Evolutionary conservation across 129 eudicot genomes (phyloP), one percentile per base, ranked within the genome.

Genomic region (Flaveria bidentis): DNA sequence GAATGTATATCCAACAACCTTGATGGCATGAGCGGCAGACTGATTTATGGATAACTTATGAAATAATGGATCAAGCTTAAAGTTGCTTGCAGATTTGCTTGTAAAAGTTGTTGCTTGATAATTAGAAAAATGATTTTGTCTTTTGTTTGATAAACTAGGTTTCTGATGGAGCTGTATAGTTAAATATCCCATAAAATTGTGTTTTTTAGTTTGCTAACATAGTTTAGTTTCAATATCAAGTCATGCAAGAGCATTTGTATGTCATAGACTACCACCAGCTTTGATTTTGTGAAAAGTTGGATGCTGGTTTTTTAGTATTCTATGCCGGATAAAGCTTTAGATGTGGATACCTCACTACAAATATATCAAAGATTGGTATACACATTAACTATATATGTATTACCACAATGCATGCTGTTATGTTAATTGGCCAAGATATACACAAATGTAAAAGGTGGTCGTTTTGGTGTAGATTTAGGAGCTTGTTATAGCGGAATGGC

Each of bases 321-420:
- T 55, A 51, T 26, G 16, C 30, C 1, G 23, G 39, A 55, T 8
- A 36, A 22, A 13, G 14, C 77, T 56, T 57, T n/a, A 41, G 63
- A 17, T 58, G 6, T 73, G 77, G 56, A 13, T 42, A 42, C n/a
- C n/a, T 42, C 14, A 25, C 53, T 20, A 57, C 25, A 57, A 13
- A 73, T 57, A 11, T 30, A 72, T 72, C 36, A 6, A 53, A 51
- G 28, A 72, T 1, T 16, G 49, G 76, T 72, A 52, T 36, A 72
- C 47, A 39, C 56, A 0, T 36, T 11, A 13, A 72, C 42, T 61
- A 18, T 30, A 56, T 72, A 53, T 72, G 76, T 55, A 18, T 71
- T 4, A 15, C 49, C 50, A 28, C 3, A 12, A 41, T 36, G n/a
- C 77, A 20, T 73, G 41, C 17, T 73, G 41, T 53, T 72, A 72